Evolutionary conservation across 495 filamentous ascomycete genomes (phyloP).

Genomic region (Xylaria sp.): DNA sequence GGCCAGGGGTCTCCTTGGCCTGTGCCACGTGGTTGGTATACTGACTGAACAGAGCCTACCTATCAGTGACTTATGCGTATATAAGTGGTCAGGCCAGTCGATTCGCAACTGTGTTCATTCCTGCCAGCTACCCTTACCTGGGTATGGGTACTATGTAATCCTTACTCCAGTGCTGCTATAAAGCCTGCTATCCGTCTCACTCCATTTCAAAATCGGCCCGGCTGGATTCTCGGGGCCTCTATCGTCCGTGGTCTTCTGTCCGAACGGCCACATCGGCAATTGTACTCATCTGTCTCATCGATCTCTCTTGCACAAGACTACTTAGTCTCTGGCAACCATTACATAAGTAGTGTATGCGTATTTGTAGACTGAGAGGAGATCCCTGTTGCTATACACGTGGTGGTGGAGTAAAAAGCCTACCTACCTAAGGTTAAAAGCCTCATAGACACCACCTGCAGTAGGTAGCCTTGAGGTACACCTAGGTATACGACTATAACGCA

Average conservation of each 20-base stretch:
- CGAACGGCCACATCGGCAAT: background rate
- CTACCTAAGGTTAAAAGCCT: background rate
- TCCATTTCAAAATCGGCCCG: background rate
- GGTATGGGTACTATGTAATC: too few species aligned
- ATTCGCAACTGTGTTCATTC: background rate
- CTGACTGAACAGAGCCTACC: background rate
- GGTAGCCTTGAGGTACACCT: too few species aligned
- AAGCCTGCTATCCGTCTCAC: background rate
- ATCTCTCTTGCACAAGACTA: background rate
- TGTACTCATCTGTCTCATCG: background rate
- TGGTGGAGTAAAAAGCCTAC: background rate
- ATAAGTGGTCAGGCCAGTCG: background rate
- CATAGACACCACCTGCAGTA: constrained; percentile 1
- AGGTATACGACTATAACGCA: too few species aligned
- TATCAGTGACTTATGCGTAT: background rate
- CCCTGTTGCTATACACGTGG: constrained; percentile 9
- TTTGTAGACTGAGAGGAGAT: background rate
- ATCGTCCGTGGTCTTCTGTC: background rate
- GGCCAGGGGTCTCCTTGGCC: background rate
- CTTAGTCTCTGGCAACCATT: background rate
- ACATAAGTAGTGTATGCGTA: too few species aligned
- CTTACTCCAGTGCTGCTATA: background rate
- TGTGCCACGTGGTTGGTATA: constrained; percentile 8
- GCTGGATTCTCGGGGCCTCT: background rate
- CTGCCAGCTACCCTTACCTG: background rate